A percentile compares a stretch with the other conserved stretches of the same genome.
Evolutionary conservation across 2,329 filamentous ascomycete genomes (phyloP).

Genomic region (Intubia oerlemansii): DNA sequence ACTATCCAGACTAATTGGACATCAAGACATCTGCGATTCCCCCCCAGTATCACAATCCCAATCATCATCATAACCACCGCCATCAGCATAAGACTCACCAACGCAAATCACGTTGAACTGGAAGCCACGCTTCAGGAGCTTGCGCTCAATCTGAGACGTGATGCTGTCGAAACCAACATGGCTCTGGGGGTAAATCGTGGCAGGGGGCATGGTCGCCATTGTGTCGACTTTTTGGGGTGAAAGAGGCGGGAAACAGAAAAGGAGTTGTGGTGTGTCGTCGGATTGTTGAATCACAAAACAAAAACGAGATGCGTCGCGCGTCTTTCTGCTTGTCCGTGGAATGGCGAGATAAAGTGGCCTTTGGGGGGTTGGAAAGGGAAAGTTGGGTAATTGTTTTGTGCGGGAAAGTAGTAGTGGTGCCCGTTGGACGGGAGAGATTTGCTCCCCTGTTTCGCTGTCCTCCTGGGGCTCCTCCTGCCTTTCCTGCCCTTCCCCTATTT

Average conservation of each 20-base stretch:
- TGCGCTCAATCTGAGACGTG: conserved; percentile 97
- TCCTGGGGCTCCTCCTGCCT: no score
- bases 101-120: conserved; percentile 97
- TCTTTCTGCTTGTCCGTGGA: no score
- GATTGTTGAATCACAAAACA: no score
- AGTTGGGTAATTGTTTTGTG: no score
- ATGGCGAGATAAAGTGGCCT: conserved; percentile 2
- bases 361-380: conserved; percentile 2
- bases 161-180: conserved; percentile 99
- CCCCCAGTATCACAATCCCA: background rate
- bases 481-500: conserved; percentile 7
- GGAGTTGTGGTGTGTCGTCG: background rate
- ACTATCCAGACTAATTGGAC: background rate
- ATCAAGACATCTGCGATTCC: background rate
- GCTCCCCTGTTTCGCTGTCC: no score
- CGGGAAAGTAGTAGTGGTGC: conserved; percentile 6
- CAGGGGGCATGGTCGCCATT: conserved; percentile 42
- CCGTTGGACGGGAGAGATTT: conserved; percentile 4
- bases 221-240: conserved; percentile 11
- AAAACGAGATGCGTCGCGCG: no score
- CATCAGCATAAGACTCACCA: no score
- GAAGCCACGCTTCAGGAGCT: conserved; percentile 98
- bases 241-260: background rate
- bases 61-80: no score
- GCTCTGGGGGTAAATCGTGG: conserved; percentile 72